A percentile compares a stretch with the other conserved stretches of the same genome.
These are phyloP conservation scores for Colletotrichum destructivum DNA, from an alignment of 2,329 filamentous ascomycete species.

Conservation along the genomic window DNA sequence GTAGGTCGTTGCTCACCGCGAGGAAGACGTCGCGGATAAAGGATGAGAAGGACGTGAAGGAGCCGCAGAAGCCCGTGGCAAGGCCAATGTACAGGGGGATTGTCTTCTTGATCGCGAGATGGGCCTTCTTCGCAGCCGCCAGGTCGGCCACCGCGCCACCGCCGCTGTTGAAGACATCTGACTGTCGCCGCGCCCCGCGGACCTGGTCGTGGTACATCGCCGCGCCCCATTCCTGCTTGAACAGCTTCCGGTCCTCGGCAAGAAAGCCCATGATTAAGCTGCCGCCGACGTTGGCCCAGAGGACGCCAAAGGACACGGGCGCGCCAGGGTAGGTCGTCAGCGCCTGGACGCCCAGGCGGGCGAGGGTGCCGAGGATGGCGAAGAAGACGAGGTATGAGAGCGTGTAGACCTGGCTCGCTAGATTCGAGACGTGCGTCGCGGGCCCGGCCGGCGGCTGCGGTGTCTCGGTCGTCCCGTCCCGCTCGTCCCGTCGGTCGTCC, in stretches of 20 bases:
- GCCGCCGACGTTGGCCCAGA: slow-evolving; percentile 92
- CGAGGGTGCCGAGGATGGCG: slow-evolving; percentile 86
- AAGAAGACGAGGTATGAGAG: slow-evolving; percentile 89
- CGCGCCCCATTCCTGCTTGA: slow-evolving; percentile 76
- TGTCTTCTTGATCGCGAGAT: slow-evolving; percentile 81
- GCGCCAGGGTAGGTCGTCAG: slow-evolving; percentile 85
- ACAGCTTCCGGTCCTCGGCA: slow-evolving; percentile 82
- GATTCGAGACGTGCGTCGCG: slow-evolving; percentile 58
- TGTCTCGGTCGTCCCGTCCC: neutral
- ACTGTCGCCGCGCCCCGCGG: slow-evolving; percentile 53
- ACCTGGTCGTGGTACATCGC: slow-evolving; percentile 55
- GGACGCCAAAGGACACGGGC: slow-evolving; percentile 78
- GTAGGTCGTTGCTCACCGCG: slow-evolving; percentile 81
- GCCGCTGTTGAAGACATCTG: slow-evolving; percentile 47
- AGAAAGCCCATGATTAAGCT: slow-evolving; percentile 90
- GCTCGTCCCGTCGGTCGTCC: neutral
- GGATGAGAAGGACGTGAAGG: slow-evolving; percentile 90
- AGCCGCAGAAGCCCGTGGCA: slow-evolving; percentile 89
- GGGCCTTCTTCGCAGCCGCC: slow-evolving; percentile 67
- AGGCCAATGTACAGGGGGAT: slow-evolving; percentile 91
- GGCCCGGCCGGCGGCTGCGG: neutral
- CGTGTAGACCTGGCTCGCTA: slow-evolving; percentile 76
- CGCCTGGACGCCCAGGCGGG: slow-evolving; percentile 84
- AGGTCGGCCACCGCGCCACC: slow-evolving; percentile 56
- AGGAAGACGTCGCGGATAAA: slow-evolving; percentile 88